phyloP scores from a whole-genome alignment of 2,329 filamentous ascomycete genomes.

The Colletotrichum sp. region DNA sequence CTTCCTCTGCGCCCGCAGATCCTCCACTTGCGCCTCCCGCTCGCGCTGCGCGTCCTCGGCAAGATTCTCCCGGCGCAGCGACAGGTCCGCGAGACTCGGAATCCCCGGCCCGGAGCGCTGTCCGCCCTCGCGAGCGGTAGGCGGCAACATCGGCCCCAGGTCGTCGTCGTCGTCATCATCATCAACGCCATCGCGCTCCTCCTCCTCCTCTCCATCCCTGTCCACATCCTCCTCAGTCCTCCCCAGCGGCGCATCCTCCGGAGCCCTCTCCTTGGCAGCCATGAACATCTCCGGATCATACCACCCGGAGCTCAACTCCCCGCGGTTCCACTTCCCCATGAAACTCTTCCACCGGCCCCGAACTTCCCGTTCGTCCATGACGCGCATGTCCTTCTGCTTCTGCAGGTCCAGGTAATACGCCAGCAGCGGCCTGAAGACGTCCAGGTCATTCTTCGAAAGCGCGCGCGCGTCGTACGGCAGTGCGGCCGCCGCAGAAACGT shows the following conservation, averaged over 20 bases:
- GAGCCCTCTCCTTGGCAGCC: conserved; percentile 34
- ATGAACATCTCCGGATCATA: conserved; percentile 80
- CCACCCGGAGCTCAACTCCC: conserved; percentile 88
- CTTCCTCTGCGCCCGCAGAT: conserved; percentile 66
- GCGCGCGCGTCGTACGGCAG: conserved; percentile 71
- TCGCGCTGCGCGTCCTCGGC: conserved; percentile 57
- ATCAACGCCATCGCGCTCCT: conserved; percentile 28
- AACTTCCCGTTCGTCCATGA: conserved; percentile 75
- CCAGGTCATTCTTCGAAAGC: conserved; percentile 73
- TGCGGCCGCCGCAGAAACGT: neutral
- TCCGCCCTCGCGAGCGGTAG: conserved; percentile 28
- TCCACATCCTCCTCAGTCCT: neutral
- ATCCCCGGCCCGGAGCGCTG: conserved; percentile 60
- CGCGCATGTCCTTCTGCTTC: conserved; percentile 73
- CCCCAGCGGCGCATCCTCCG: neutral
- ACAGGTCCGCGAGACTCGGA: conserved; percentile 76
- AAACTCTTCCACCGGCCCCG: conserved; percentile 95
- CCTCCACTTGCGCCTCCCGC: conserved; percentile 46
- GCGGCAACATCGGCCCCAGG: conserved; percentile 54
- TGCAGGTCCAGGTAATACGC: conserved; percentile 88
- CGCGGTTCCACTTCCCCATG: conserved; percentile 87
- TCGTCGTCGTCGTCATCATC: conserved; percentile 64
- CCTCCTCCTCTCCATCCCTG: conserved; percentile 24
- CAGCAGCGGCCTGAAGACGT: conserved; percentile 72
- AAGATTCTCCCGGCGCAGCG: conserved; percentile 57